Conservation (phyloP, 371 early-diverging fungal species). For the Mortierella sp. region DNA sequence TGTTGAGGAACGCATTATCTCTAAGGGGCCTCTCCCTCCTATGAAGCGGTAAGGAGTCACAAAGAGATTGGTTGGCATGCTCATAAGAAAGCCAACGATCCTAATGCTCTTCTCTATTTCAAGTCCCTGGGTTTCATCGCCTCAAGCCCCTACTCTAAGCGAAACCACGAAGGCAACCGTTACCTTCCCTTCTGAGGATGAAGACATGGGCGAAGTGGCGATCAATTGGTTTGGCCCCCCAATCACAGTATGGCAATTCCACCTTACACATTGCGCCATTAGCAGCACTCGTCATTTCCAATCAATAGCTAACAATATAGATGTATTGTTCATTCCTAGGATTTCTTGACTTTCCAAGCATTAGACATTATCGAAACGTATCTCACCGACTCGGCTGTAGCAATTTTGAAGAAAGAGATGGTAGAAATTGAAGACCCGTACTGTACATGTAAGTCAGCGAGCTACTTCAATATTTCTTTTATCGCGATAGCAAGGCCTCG, state of each 20-base stretch:
- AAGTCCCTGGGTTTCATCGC: conserved; percentile 75
- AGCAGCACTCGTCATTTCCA: not conserved
- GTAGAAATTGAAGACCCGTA: conserved; percentile 78
- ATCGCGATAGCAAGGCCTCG: not conserved
- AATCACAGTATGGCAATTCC: conserved; percentile 61
- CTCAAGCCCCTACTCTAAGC: conserved; percentile 64
- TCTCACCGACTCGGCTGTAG: conserved; percentile 76
- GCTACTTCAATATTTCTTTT: not conserved
- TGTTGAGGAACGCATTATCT: conserved; percentile 69
- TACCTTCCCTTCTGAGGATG: conserved; percentile 78
- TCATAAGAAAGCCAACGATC: not conserved
- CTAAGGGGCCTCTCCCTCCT: conserved; percentile 68
- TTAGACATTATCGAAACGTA: conserved; percentile 61
- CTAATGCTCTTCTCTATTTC: not conserved
- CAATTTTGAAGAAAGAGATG: conserved; percentile 74
- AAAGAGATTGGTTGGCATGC: not conserved
- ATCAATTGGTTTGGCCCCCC: conserved; percentile 75
- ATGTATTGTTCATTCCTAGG: conserved; percentile 14
- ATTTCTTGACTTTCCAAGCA: conserved; percentile 56
- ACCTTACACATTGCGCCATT: not conserved
- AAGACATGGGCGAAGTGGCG: conserved; percentile 73
- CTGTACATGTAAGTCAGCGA: conserved; percentile 63
- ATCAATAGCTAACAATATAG: not conserved
- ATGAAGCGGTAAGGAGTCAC: conserved; percentile 53
- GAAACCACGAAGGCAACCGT: conserved; percentile 66